A percentile compares a stretch with the other conserved stretches of the same genome.
These are phyloP conservation scores for Argentina anserina DNA, from an alignment of 306 rosid genomes.

Conservation along the genomic window DNA sequence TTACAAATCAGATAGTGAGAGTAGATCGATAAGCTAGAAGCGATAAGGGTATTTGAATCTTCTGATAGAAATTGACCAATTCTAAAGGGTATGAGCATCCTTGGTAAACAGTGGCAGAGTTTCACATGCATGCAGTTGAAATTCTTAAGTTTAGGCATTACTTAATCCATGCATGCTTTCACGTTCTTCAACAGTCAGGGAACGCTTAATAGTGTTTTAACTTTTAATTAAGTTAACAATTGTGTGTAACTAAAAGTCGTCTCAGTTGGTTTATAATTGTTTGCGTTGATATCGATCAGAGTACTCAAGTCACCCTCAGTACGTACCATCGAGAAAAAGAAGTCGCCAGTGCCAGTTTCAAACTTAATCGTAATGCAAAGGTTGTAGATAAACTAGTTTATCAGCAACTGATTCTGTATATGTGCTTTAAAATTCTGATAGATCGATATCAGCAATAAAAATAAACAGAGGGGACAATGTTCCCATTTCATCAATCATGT, in stretches of 20 bases:
- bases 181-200: slow-evolving; percentile 3
- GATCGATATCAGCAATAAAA: neutral
- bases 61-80: slow-evolving; percentile 1
- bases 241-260: neutral
- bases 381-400: neutral
- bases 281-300: neutral
- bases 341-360: neutral
- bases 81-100: neutral
- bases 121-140: neutral
- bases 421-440: neutral
- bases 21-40: neutral
- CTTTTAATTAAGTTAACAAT: neutral
- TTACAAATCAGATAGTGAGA: neutral
- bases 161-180: slow-evolving; percentile 7
- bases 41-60: slow-evolving; percentile 9
- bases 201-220: slow-evolving; percentile 4
- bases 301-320: neutral
- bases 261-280: neutral
- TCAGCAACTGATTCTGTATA: neutral
- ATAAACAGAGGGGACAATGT: neutral
- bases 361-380: neutral
- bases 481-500: neutral
- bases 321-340: no score
- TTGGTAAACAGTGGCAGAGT: neutral
- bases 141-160: neutral